A percentile compares a stretch with the other conserved stretches of the same genome.
Conservation (phyloP, 257 asterid species). For the Phtheirospermum japonicum region DNA sequence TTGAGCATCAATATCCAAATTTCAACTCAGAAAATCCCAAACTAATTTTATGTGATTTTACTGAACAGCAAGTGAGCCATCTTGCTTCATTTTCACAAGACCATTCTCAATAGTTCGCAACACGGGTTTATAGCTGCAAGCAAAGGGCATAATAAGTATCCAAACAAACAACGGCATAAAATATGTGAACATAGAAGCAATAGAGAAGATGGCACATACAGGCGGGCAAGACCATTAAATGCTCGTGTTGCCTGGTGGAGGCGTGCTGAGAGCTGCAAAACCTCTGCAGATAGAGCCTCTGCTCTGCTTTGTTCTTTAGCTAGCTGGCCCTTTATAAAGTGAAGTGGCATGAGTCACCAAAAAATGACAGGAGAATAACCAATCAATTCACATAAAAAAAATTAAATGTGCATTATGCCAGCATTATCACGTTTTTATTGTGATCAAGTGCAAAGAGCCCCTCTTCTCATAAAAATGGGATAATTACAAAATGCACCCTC, state of each 20-base stretch:
- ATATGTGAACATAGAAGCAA: not conserved
- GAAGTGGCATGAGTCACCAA: conserved; percentile 6
- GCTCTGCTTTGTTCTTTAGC: conserved; percentile 82
- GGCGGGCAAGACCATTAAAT: conserved; percentile 67
- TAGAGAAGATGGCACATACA: conserved; percentile 46
- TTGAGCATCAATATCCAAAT: not conserved
- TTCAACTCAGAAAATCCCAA: not conserved
- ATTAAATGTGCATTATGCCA: conserved; percentile 11
- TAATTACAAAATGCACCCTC: no score
- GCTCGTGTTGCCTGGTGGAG: conserved; percentile 83
- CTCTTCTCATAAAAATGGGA: not conserved
- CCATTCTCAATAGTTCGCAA: conserved; percentile 70
- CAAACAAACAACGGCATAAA: conserved; percentile 2
- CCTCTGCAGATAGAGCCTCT: conserved; percentile 76
- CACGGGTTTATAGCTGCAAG: conserved; percentile 75
- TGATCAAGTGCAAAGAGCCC: not conserved
- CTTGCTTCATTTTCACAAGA: conserved; percentile 80
- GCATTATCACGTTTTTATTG: not conserved
- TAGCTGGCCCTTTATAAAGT: conserved; percentile 52
- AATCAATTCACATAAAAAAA: not conserved
- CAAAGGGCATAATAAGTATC: not conserved
- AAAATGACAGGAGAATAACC: not conserved
- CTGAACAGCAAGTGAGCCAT: conserved; percentile 49
- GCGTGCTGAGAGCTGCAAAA: conserved; percentile 70
- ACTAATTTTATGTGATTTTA: conserved; percentile 9